Base-by-base conservation (phyloP, 2,329 filamentous ascomycete species). In the Epichloe bromicola region DNA sequence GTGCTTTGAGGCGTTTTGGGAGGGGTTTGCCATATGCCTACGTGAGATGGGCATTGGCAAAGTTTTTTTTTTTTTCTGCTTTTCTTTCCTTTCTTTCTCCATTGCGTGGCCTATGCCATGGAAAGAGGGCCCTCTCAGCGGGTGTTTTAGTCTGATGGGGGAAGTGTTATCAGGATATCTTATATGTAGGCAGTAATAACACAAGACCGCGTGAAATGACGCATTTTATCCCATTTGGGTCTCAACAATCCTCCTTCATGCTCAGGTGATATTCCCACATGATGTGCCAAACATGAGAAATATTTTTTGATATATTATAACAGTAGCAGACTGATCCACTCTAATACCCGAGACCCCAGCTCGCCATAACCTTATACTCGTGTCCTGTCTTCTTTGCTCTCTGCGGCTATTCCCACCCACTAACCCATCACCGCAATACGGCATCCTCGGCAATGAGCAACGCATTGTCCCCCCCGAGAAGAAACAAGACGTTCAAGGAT, bases 401-500 rank as follows among this genome's bases (percentile, higher is more conserved):
- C 36, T n/a, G 15, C 36, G 36, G 11, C 30, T 30, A 30, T 5
- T 20, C 19, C 39, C 19, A 20, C 19, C 8, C 30, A 11, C 30
- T 30, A 30, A 6, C 7, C 23, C 23, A 1, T 30, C 26, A 30
- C 30, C 8, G 30, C 30, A 30, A 30, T 11, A 11, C 30, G 30
- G 30, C 8, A 30, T 30, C 30, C 30, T 30, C 30, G 30, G 11
- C 30, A 30, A 30, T 30, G 23, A 11, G 4, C 39, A 41, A 23
- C n/a, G n/a, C 17, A 3, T 41, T 12, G 4, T 12, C 39, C 19
- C 40, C 19, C 26, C 6, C 37, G 3, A 39, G 17, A 46, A 20
- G 4, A 46, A 19, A 23, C 10, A 46, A 38, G 8, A 8, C 30
- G 3, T 66, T 74, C 36, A 87, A 60, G 69, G 69, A 73, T 86